A percentile compares a stretch with the other conserved stretches of the same genome.
Conservation (phyloP, 2,329 filamentous ascomycete species). For the Paecilomyces variotii region DNA sequence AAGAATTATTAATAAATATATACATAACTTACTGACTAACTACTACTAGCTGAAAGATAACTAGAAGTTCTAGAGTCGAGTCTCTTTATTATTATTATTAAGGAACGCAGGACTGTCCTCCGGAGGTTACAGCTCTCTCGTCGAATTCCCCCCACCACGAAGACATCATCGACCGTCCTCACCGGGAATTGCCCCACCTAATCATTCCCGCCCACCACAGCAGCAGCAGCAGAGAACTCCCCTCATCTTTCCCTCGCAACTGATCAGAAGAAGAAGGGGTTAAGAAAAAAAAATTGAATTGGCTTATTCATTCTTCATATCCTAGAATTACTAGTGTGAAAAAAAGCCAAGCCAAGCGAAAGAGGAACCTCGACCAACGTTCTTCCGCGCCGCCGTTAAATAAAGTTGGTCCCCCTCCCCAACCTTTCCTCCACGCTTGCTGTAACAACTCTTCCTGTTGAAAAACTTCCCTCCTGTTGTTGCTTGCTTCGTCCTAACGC, state of each 20-base stretch:
- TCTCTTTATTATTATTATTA: neutral
- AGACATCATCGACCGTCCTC: neutral
- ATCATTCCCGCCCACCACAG: neutral
- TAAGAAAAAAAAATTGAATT: neutral
- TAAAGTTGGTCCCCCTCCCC: constrained; percentile 10
- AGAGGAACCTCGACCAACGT: neutral
- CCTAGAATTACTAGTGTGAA: neutral
- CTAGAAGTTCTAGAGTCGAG: neutral
- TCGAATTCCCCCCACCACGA: neutral
- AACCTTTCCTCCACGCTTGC: constrained; percentile 1
- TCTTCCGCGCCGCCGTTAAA: constrained; percentile 1
- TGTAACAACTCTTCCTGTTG: constrained; percentile 1
- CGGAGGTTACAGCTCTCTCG: neutral
- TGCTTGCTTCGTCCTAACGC: constrained; percentile 5
- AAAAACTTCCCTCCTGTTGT: constrained; percentile 3
- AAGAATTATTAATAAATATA: neutral
- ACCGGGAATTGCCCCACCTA: neutral
- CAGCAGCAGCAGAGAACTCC: neutral
- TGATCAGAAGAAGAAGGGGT: neutral
- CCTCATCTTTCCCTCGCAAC: neutral
- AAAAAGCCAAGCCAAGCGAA: neutral
- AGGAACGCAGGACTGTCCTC: neutral
- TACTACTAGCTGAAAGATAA: no score
- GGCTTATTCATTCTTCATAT: neutral
- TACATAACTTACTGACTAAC: no score